phyloP scores from a whole-genome alignment of 225 moss, liverwort and hornwort species.

The Takakia lepidozioides region DNA sequence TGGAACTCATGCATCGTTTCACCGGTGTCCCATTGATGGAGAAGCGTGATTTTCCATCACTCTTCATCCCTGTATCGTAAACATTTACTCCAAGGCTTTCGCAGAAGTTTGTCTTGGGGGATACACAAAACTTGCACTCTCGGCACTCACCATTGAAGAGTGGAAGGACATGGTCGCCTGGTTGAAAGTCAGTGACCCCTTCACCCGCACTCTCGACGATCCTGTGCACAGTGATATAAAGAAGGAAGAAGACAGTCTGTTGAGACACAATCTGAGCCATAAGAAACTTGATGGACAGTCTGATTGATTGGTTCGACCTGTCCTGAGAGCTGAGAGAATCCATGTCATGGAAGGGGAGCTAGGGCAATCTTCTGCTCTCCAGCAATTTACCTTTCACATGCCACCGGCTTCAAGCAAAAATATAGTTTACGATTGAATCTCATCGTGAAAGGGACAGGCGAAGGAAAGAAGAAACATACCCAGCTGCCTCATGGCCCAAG shows the following conservation, averaged over 20 bases:
- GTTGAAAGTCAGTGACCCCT: slow-evolving; percentile 51
- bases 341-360: too few relatives aligned
- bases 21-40: slow-evolving; percentile 65
- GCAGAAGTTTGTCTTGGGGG: slow-evolving; percentile 75
- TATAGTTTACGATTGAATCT: too few relatives aligned
- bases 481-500: slow-evolving; percentile 89
- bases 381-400: too few relatives aligned
- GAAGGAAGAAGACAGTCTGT: too few relatives aligned
- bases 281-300: too few relatives aligned
- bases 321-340: too few relatives aligned
- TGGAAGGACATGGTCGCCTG: slow-evolving; percentile 86
- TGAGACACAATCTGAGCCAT: too few relatives aligned
- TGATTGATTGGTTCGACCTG: too few relatives aligned
- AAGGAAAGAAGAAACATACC: slow-evolving; percentile 55
- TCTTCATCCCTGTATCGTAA: slow-evolving; percentile 48
- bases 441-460: too few relatives aligned
- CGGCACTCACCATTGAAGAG: slow-evolving; percentile 84
- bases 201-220: slow-evolving; percentile 95
- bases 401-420: too few relatives aligned
- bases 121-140: slow-evolving; percentile 64
- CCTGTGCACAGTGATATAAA: too few relatives aligned
- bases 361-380: too few relatives aligned
- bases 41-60: slow-evolving; percentile 73
- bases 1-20: slow-evolving; percentile 61
- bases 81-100: slow-evolving; percentile 39